Base-by-base conservation (phyloP, 2,329 filamentous ascomycete genomes). In the Bipolaris sorokiniana region DNA sequence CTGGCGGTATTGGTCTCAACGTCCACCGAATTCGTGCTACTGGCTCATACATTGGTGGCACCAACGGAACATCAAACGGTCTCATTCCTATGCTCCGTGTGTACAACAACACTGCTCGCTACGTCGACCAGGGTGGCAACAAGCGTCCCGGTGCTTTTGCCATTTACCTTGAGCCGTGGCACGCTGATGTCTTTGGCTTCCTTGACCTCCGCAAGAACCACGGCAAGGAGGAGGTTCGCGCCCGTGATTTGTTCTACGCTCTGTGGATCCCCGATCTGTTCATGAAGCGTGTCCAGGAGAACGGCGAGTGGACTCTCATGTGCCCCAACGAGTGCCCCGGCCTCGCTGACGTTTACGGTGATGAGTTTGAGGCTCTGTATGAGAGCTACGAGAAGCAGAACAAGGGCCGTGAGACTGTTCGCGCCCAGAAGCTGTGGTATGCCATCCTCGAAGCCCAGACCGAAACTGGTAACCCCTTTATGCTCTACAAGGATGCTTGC, bases 361-460 rank as follows among this genome's bases (percentile, higher is more conserved):
- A 98, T 0, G 94, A 98, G 80, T 99, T 98, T 63, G 93, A 97
- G 79, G 91, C 89, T 60, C 84, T 99, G 48, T 99, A 97, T 78
- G 90, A 95, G 78, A 80, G 79, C 75, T 99, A 99, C 74, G 95
- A 99, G 82, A 84, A 83, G 64, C 90, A 93, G 76, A 91, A 91
- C 68, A 88, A 90, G 71, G 94, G 95, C 64, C 92, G 93, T 65
- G 90, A 90, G 82, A 97, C 91, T 18, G 83, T 99, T 74, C 95
- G 96, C 80, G 95, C 95, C 22, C 95, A 99, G 84, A 99, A 99
- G 86, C 89, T 99, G 56, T 99, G 95, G 95, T 98, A 98, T 77
- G 92, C 94, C 66, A 97, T 99, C 65, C 86, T 99, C 46, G 95
- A 99, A 82, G 91, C 95, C 48, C 95, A 99, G 83, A 98, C 94